These are phyloP conservation scores for Larix kaempferi DNA, from an alignment of 75 land plant species.

Conservation along the genomic window DNA sequence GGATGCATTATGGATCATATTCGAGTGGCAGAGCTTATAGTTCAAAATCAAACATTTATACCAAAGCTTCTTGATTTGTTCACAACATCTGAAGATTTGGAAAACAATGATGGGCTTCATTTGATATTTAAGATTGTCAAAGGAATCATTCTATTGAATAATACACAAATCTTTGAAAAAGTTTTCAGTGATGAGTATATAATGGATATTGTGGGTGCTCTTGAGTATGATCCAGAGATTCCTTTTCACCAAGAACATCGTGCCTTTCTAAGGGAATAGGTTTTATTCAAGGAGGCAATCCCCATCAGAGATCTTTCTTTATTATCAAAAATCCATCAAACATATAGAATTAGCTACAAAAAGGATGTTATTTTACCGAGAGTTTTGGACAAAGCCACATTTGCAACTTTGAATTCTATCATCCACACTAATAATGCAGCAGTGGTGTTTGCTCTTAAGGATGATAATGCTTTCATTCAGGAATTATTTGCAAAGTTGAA, in stretches of 20 bases:
- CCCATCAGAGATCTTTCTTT: slow-evolving; percentile 71
- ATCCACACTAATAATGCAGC: slow-evolving; percentile 63
- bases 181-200: slow-evolving; percentile 81
- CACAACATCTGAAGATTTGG: slow-evolving; percentile 77
- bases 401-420: slow-evolving; percentile 78
- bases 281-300: slow-evolving; percentile 48
- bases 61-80: slow-evolving; percentile 74
- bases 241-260: too few relatives aligned
- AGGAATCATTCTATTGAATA: slow-evolving; percentile 61
- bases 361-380: too few relatives aligned
- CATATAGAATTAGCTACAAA: too few relatives aligned
- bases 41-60: slow-evolving; percentile 49
- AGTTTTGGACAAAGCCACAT: too few relatives aligned
- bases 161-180: slow-evolving; percentile 69
- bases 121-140: neutral
- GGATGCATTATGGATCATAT: too few relatives aligned
- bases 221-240: slow-evolving; percentile 68
- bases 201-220: slow-evolving; percentile 84
- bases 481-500: slow-evolving; percentile 75
- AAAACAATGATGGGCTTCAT: slow-evolving; percentile 72
- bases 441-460: slow-evolving; percentile 61
- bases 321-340: slow-evolving; percentile 87
- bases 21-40: too few relatives aligned
- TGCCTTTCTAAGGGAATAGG: too few relatives aligned
- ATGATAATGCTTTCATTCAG: slow-evolving; percentile 69